phyloP scores from a whole-genome alignment of 306 rosid genomes.

The Citrullus mucosospermus region DNA sequence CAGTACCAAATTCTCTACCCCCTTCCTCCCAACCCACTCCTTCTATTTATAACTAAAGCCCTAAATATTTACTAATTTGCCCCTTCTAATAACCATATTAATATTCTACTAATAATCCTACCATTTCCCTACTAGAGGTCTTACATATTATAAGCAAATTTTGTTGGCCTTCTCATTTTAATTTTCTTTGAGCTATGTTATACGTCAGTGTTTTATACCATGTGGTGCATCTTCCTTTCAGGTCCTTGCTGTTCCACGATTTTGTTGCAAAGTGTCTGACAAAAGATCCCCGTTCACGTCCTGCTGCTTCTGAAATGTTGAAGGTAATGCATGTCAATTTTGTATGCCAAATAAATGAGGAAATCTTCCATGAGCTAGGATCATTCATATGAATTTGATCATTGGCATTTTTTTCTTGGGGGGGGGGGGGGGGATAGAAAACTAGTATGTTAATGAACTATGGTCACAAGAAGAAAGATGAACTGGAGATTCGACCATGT shows the following conservation, averaged over 20 bases:
- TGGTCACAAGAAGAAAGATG: too few relatives aligned
- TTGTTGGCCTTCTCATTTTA: background rate
- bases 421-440: too few relatives aligned
- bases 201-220: background rate
- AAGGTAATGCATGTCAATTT: conserved; percentile 35
- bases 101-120: too few relatives aligned
- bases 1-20: too few relatives aligned
- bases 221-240: conserved; percentile 18
- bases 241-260: conserved; percentile 95
- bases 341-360: background rate
- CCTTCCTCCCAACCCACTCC: too few relatives aligned
- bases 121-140: too few relatives aligned
- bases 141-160: background rate
- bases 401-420: too few relatives aligned
- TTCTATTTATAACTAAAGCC: too few relatives aligned
- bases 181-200: background rate
- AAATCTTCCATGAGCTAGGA: conserved; percentile 2
- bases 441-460: too few relatives aligned
- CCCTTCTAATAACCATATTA: too few relatives aligned
- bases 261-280: conserved; percentile 95
- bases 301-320: conserved; percentile 90
- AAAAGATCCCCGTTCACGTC: conserved; percentile 91
- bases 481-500: too few relatives aligned
- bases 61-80: too few relatives aligned
- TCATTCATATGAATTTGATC: background rate